Evolutionary conservation across 2,329 filamentous ascomycete genomes (phyloP).

Genomic region (Pezicula rhizophila): DNA sequence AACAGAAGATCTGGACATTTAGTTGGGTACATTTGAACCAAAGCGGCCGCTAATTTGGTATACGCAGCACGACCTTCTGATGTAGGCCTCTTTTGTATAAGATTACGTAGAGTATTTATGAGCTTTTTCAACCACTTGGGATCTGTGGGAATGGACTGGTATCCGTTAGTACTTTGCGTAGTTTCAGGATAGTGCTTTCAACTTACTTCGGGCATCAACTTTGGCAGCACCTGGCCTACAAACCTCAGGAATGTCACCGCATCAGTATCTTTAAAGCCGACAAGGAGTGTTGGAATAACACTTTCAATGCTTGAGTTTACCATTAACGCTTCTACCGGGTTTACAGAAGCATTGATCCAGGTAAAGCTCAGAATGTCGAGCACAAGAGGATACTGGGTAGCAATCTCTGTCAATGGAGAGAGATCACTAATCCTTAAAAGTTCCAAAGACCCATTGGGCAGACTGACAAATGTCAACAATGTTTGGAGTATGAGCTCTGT

Average conservation of each 20-base stretch:
- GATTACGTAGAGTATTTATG: conserved; percentile 42
- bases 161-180: conserved; percentile 3
- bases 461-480: conserved; percentile 49
- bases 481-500: conserved; percentile 49
- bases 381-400: conserved; percentile 45
- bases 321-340: conserved; percentile 22
- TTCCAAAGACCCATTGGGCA: conserved; percentile 41
- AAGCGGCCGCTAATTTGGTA: conserved; percentile 49
- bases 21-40: conserved; percentile 49
- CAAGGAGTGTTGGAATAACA: conserved; percentile 41
- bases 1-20: conserved; percentile 46
- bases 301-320: conserved; percentile 38
- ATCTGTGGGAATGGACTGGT: conserved; percentile 40
- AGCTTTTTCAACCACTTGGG: conserved; percentile 48
- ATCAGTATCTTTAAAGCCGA: conserved; percentile 53
- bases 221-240: conserved; percentile 45
- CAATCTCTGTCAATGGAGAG: conserved; percentile 50
- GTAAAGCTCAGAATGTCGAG: conserved; percentile 50
- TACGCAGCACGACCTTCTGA: conserved; percentile 50
- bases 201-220: conserved; percentile 42
- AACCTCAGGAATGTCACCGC: conserved; percentile 54
- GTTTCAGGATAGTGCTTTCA: not conserved
- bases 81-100: conserved; percentile 50
- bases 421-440: conserved; percentile 46
- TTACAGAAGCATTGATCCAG: conserved; percentile 45